Conservation (phyloP, 164 flowering plant species). For the Stephania cephalantha region DNA sequence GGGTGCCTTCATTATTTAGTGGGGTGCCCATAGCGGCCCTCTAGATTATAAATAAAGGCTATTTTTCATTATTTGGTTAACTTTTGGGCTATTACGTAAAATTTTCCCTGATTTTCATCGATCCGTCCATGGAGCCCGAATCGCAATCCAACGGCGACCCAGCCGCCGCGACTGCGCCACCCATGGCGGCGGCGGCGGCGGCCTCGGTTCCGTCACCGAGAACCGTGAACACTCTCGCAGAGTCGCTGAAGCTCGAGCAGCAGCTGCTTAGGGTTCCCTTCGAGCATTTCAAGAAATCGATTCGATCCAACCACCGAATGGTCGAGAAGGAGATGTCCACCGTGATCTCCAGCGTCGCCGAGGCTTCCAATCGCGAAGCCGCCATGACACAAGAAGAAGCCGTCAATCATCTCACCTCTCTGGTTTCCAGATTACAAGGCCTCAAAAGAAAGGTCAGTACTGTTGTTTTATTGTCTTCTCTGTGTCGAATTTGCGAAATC, state of each 20-base stretch:
- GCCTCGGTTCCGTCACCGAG: conserved; percentile 25
- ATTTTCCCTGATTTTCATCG: neutral
- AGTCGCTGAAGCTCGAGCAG: conserved; percentile 80
- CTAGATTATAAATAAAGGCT: no score
- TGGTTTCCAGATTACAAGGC: conserved; percentile 81
- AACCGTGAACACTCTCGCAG: conserved; percentile 34
- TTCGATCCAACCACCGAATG: conserved; percentile 63
- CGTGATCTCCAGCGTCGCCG: conserved; percentile 54
- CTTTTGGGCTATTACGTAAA: neutral
- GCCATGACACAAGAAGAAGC: conserved; percentile 61
- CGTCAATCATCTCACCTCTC: conserved; percentile 61
- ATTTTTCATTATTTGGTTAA: no score
- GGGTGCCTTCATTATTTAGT: no score
- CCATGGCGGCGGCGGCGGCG: neutral
- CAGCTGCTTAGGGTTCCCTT: conserved; percentile 84
- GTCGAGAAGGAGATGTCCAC: conserved; percentile 79
- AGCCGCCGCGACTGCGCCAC: conserved; percentile 7
- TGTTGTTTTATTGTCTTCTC: neutral
- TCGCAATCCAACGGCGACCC: conserved; percentile 9
- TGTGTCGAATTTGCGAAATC: neutral
- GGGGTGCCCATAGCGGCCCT: no score
- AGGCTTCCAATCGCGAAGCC: conserved; percentile 30
- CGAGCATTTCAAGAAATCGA: conserved; percentile 85
- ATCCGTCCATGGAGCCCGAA: conserved; percentile 8
- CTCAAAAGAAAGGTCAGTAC: conserved; percentile 74